Evolutionary conservation across 2,329 filamentous ascomycete genomes (phyloP).

Genomic region (Neofusicoccum parvum): DNA sequence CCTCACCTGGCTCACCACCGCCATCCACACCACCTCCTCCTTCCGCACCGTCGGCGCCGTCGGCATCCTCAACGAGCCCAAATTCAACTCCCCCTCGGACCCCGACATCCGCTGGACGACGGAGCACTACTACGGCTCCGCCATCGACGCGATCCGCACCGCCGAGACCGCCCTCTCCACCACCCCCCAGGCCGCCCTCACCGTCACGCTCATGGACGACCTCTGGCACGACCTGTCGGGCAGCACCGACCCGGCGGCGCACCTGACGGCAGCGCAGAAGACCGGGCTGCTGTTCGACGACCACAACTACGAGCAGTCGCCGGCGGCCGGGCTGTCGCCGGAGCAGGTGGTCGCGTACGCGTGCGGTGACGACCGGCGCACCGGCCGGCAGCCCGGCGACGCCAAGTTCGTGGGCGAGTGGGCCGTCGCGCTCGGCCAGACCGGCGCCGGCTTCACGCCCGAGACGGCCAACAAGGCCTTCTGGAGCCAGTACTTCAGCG

Average conservation of each 20-base stretch:
- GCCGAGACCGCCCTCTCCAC: conserved; percentile 42
- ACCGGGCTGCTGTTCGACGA: conserved; percentile 51
- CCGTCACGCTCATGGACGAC: conserved; percentile 10
- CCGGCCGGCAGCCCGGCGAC: neutral
- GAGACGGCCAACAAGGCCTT: conserved; percentile 42
- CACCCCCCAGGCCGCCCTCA: neutral
- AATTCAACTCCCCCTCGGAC: conserved; percentile 17
- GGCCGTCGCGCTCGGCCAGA: conserved; percentile 51
- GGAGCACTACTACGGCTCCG: conserved; percentile 51
- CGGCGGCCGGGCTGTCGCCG: conserved; percentile 51
- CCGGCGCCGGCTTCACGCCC: neutral
- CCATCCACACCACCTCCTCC: conserved; percentile 51
- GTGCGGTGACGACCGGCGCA: neutral
- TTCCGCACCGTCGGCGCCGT: conserved; percentile 62
- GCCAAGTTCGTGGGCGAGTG: conserved; percentile 60
- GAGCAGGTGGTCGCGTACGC: conserved; percentile 40
- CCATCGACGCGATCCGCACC: conserved; percentile 49
- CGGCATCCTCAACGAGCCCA: conserved; percentile 61
- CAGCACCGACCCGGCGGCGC: neutral
- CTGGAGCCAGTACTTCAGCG: conserved; percentile 60
- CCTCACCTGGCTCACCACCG: conserved; percentile 58
- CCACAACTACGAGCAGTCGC: conserved; percentile 57
- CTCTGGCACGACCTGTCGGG: conserved; percentile 7
- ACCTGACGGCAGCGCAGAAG: neutral
- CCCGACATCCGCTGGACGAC: conserved; percentile 2